phyloP scores from a whole-genome alignment of 768 basidiomycete species.

The Termitomyces sp. region DNA sequence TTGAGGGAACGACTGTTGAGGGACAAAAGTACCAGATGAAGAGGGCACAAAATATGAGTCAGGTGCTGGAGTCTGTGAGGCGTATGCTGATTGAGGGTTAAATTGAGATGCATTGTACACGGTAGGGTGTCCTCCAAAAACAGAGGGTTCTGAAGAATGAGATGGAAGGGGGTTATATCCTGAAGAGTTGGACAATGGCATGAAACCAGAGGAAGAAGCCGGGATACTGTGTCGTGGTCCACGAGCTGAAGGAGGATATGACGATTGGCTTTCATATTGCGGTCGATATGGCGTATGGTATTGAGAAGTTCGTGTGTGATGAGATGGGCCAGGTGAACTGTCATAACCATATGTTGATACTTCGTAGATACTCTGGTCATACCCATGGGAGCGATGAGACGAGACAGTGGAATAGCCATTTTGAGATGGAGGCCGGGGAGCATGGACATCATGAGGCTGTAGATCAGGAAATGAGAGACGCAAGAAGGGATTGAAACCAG shows the following conservation, averaged over 20 bases:
- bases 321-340: conserved; percentile 32
- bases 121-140: conserved; percentile 14
- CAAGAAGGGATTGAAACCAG: background rate
- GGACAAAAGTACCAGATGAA: conserved; percentile 33
- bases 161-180: conserved; percentile 38
- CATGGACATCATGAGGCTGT: conserved; percentile 34
- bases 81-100: conserved; percentile 24
- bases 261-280: conserved; percentile 29
- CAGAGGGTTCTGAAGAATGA: conserved; percentile 33
- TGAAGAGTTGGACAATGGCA: conserved; percentile 45
- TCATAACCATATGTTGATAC: conserved; percentile 37
- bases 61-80: conserved; percentile 22
- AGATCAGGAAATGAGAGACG: conserved; percentile 6
- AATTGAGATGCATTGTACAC: conserved; percentile 35
- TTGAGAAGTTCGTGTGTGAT: conserved; percentile 23
- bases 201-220: conserved; percentile 64
- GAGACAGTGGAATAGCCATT: conserved; percentile 28
- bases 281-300: conserved; percentile 39
- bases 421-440: conserved; percentile 33
- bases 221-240: conserved; percentile 70
- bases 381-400: conserved; percentile 30
- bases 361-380: conserved; percentile 36
- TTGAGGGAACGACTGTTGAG: conserved; percentile 35
- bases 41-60: conserved; percentile 23
- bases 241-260: conserved; percentile 36